Evolutionary conservation across 2,329 filamentous ascomycete species (phyloP).

Genomic region (Hymenoscyphus linearis): DNA sequence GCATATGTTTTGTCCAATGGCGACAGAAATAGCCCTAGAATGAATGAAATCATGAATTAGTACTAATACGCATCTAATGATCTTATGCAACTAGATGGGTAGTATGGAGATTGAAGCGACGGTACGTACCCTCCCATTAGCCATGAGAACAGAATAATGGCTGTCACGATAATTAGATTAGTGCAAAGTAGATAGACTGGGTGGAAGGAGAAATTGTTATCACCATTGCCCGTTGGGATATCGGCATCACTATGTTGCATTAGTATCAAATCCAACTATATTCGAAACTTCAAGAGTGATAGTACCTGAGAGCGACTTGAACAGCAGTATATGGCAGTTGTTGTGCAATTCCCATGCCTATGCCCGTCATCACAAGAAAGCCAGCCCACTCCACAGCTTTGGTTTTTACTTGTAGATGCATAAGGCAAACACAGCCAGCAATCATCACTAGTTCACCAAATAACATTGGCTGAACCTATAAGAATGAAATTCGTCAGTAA

Average conservation of each 20-base stretch:
- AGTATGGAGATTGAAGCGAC: too few relatives aligned
- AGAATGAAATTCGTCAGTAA: too few relatives aligned
- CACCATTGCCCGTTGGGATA: background rate
- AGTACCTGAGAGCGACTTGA: background rate
- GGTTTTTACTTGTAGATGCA: too few relatives aligned
- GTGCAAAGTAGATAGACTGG: too few relatives aligned
- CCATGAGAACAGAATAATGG: background rate
- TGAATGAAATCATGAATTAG: background rate
- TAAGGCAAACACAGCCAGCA: background rate
- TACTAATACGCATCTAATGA: too few relatives aligned
- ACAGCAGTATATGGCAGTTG: constrained; percentile 2
- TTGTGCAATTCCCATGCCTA: background rate
- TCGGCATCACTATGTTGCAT: background rate
- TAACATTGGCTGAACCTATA: too few relatives aligned
- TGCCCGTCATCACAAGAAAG: background rate
- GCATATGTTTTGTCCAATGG: background rate
- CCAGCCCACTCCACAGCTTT: background rate
- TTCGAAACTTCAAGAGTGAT: background rate
- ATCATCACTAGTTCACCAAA: too few relatives aligned
- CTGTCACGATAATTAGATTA: too few relatives aligned
- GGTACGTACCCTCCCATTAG: background rate
- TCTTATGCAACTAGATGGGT: background rate
- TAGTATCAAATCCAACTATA: background rate
- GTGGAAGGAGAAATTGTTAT: background rate
- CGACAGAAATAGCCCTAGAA: background rate